Base-by-base conservation (phyloP, 2,329 filamentous ascomycete genomes). In the Hypoxylon sp. region DNA sequence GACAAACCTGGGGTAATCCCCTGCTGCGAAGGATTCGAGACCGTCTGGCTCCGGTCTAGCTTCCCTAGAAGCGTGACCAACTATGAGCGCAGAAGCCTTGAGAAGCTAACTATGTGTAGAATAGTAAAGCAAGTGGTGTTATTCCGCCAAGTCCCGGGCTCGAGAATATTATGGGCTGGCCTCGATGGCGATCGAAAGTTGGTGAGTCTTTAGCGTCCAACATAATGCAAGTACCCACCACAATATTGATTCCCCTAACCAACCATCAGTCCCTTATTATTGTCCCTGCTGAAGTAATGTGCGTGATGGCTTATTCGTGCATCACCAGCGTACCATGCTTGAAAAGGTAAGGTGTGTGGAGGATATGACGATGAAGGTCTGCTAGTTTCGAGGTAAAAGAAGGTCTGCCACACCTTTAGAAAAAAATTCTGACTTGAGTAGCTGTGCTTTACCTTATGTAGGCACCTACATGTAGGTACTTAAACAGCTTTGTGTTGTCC, bases 1-100 rank as follows among this genome's bases (percentile, higher is more conserved):
- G 24, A 37, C 59, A 67, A 70, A 72, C 54, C 70, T 70, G 70
- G 70, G 70, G 70, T 70, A 70, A 70, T 57, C 22, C 63, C 65
- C 61, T 13, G 50, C 35, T 39, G 35, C 29, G 39, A 52, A 50
- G 59, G 57, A 62, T 62, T 65, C 64, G 61, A 59, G 68, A 64
- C 53, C 47, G 31, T 58, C 53, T 29, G 51, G 26, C 33, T 59
- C 33, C 53, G 39, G 31, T 58, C 53, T 29, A 46, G 26, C 33
- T 59, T 42, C 22, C 14, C n/a, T 24, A 29, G 19, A 24, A 37
- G 35, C 24, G 46, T 53, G 42, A 48, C 55, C 54, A 47, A 47
- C 46, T 24, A 24, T 29, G 35, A 35, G 47, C 46, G 14, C 24
- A 48, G 39, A 39, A 37, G 5, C 17, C 17, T 24, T 24, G 50